Base-by-base conservation (phyloP, 2,329 filamentous ascomycete genomes). In the Diaporthe sp. region DNA sequence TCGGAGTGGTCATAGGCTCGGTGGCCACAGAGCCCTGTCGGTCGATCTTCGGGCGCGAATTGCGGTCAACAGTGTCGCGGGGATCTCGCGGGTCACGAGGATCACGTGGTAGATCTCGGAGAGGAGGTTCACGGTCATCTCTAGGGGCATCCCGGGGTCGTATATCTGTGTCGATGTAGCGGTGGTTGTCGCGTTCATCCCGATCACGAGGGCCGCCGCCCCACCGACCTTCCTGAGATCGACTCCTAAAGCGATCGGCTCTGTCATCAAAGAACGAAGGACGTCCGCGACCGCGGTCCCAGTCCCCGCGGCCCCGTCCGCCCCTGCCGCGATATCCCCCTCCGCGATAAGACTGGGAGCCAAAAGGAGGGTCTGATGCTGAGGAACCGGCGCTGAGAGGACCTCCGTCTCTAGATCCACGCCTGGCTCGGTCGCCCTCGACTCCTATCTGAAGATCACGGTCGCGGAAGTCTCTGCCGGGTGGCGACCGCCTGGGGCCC, bases 301-400 rank as follows among this genome's bases (percentile, higher is more conserved):
- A 90, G 70, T 89, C 89, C 13, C 68, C 68, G 75, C 90, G 74
- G 12, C 76, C 71, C 8, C 88, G 84, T 15, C 87, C 86, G 31
- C 91, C 89, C 2, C 91, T 90, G 72, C 89, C 87, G 39, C 84
- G 82, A 75, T 90, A 90, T 8, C 89, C 89, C 42, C 89, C 88
- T 28, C 92, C 90, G 15, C 89, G 89, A 73, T 88, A 88, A 12
- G 88, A 87, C 13, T 87, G 86, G 12, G 87, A 83, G 25, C 87
- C 89, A 74, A 93, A 92, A 1, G 90, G 87, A 17, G 90, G 88
- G 77, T 95, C 94, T 0, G 93, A 94, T 31, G 91, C 92, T 13
- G 91, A 91, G 4, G 94, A 94, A 6, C 92, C 92, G 25, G 92
- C 93, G 1, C 93, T 94, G 31, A 92, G 89, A 15, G 94, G 93